Evolutionary conservation across 116 monocot species (phyloP), one percentile per base, ranked within the genome.

Genomic region (Trichopus zeylanicus): DNA sequence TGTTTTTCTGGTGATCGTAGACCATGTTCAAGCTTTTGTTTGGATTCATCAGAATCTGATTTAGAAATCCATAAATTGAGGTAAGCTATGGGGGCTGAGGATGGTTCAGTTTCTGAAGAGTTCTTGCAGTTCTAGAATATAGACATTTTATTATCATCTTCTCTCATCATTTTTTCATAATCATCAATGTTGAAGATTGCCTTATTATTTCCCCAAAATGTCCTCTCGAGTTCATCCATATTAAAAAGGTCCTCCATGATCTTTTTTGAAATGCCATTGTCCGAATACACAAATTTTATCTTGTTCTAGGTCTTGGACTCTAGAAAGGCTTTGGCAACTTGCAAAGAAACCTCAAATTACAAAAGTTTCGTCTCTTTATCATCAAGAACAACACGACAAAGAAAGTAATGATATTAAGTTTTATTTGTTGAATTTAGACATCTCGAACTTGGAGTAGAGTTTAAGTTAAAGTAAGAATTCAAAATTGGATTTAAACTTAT

Each of bases 281-380:
- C 70, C 2, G 93, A 67, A 62, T 88, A 85, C 11, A 79, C 88
- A 60, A 93, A 93, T 48, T 85, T 88, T 29, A 93, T 85, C 63
- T 93, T 93, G 20, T 60, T 73, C 48, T 48, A 67, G 13, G 88
- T 93, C 67, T 88, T 93, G 9, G 67, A 77, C 51, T 93, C 93
- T 29, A 93, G 79, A 64, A 93, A 79, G 11, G 84, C 88, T 55
- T 79, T 93, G 25, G 75, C 79, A 39, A 93, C 23, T 88, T 93
- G 81, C 75, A 61, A 55, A 62, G n/a, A 9, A 63, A 63, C 5
- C 24, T 34, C 7, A 51, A 57, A 48, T n/a, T n/a, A n/a, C n/a
- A n/a, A n/a, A n/a, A n/a, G n/a, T n/a, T n/a, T n/a, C n/a, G n/a
- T n/a, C n/a, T n/a, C n/a, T n/a, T n/a, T n/a, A n/a, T n/a, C n/a